Conservation (phyloP, 352 stramenopile species). For the Pythium periplocum region DNA sequence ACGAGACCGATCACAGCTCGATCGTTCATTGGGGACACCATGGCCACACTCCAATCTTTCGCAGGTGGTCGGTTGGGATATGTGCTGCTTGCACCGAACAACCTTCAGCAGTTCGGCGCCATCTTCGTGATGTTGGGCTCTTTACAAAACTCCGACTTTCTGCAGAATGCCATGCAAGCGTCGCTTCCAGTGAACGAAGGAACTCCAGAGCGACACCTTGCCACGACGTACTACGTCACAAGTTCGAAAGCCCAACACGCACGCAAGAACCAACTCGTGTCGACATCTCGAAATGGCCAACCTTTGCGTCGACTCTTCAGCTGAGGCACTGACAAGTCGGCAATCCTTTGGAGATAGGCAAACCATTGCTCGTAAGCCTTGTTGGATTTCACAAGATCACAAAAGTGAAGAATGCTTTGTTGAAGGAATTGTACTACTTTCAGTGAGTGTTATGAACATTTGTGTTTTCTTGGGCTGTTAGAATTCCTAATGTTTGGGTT, state of each 20-base stretch:
- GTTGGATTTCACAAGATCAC: no score
- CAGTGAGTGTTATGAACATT: no score
- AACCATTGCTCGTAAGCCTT: no score
- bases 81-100: slow-evolving; percentile 2
- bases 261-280: slow-evolving; percentile 10
- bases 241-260: slow-evolving; percentile 9
- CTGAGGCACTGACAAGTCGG: not conserved
- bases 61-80: slow-evolving; percentile 1
- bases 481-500: no score
- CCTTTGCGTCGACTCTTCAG: slow-evolving; percentile 11
- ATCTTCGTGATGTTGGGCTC: not conserved
- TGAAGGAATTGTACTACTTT: no score
- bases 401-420: no score
- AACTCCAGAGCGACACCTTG: slow-evolving; percentile 12
- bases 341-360: no score
- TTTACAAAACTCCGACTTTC: slow-evolving; percentile 11
- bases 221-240: slow-evolving; percentile 16
- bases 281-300: slow-evolving; percentile 1
- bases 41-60: not conserved
- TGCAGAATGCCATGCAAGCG: slow-evolving; percentile 12
- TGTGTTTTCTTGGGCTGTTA: no score
- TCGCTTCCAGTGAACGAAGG: slow-evolving; percentile 2
- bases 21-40: no score
- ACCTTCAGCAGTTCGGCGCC: not conserved
- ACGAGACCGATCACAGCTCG: no score